These are phyloP conservation scores for Penicilliopsis zonata DNA, from an alignment of 495 filamentous ascomycete genomes.

Conservation along the genomic window DNA sequence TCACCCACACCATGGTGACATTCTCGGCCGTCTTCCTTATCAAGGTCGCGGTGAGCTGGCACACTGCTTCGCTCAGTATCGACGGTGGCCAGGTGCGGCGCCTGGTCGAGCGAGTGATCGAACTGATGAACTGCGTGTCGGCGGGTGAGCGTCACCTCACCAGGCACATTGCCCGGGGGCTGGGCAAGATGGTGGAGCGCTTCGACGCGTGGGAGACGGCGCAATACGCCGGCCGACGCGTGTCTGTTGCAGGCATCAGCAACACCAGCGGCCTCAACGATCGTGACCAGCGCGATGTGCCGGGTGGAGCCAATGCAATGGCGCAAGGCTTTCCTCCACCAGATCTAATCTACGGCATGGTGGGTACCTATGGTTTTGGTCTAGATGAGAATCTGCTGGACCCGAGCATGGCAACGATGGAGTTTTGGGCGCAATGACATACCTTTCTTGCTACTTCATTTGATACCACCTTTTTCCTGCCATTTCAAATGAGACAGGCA, in stretches of 20 bases:
- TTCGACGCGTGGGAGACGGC: conserved; percentile 33
- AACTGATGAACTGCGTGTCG: conserved; percentile 38
- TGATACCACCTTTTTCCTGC: neutral
- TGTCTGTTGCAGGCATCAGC: conserved; percentile 3
- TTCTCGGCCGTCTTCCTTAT: conserved; percentile 46
- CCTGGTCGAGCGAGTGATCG: conserved; percentile 37
- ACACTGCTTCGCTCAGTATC: conserved; percentile 34
- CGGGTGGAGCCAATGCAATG: conserved; percentile 34
- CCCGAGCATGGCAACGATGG: conserved; percentile 35
- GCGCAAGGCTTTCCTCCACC: conserved; percentile 36
- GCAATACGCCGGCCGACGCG: conserved; percentile 14
- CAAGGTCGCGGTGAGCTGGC: conserved; percentile 44
- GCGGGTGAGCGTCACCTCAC: conserved; percentile 42
- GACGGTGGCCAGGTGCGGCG: conserved; percentile 32
- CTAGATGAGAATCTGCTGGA: conserved; percentile 35
- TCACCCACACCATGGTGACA: conserved; percentile 52
- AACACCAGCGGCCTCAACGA: neutral
- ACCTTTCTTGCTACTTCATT: neutral
- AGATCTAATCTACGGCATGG: conserved; percentile 37
- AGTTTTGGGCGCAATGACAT: conserved; percentile 26
- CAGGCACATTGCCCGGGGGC: conserved; percentile 38
- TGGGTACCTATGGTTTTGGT: conserved; percentile 36
- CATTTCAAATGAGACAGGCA: too few species aligned
- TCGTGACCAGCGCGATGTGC: conserved; percentile 13
- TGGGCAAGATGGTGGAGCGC: conserved; percentile 40